A percentile compares a stretch with the other conserved stretches of the same genome.
Conservation (phyloP, 371 early-diverging fungal genomes). For the Apophysomyces trapeziformis region DNA sequence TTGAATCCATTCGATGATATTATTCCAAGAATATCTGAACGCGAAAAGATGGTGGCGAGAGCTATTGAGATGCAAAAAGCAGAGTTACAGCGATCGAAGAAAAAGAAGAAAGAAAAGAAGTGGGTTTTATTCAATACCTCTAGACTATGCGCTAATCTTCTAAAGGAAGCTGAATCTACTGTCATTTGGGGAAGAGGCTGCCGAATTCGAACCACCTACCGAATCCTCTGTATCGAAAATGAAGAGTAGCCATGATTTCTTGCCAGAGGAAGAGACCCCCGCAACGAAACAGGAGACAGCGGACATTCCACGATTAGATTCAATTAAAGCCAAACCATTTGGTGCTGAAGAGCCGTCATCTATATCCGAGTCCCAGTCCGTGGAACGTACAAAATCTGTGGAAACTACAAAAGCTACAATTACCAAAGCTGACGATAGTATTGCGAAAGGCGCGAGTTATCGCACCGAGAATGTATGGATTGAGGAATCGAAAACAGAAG, state of each 20-base stretch:
- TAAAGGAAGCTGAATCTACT: conserved; percentile 75
- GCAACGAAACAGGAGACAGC: not conserved
- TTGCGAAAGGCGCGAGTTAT: not conserved
- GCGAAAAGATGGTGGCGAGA: conserved; percentile 51
- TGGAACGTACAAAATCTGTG: not conserved
- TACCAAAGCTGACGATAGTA: not conserved
- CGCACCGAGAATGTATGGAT: conserved; percentile 4
- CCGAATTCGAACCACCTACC: conserved; percentile 51
- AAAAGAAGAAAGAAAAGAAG: conserved; percentile 69
- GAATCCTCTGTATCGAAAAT: conserved; percentile 26
- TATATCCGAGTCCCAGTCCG: no score
- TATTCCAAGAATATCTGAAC: conserved; percentile 74
- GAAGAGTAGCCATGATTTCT: conserved; percentile 82
- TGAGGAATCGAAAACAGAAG: conserved; percentile 23
- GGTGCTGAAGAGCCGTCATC: not conserved
- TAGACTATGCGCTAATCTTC: not conserved
- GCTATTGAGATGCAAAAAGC: conserved; percentile 36
- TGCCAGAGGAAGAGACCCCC: conserved; percentile 24
- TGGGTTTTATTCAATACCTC: conserved; percentile 30
- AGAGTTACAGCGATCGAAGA: conserved; percentile 49
- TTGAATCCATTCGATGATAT: conserved; percentile 94
- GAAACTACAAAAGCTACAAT: conserved; percentile 15
- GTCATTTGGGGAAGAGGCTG: conserved; percentile 89
- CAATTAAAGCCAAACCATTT: not conserved
- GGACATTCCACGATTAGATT: not conserved